phyloP scores from a whole-genome alignment of 176 grass and related monocot species.

The Thinopyrum elongatum region DNA sequence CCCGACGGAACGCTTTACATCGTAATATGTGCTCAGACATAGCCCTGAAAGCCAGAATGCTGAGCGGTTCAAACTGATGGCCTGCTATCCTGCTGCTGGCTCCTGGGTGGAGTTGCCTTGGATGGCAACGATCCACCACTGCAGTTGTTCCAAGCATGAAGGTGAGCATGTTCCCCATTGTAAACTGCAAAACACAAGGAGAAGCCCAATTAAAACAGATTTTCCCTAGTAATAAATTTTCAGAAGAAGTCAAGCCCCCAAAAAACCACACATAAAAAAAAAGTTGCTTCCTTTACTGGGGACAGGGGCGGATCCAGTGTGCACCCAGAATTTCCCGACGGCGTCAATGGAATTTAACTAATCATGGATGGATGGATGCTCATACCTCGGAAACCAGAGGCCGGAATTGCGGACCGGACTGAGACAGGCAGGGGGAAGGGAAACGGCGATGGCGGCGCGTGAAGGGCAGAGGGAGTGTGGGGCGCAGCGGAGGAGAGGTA shows the following conservation, averaged over 20 bases:
- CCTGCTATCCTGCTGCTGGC: neutral
- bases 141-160: neutral
- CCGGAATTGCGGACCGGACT: neutral
- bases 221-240: neutral
- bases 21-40: neutral
- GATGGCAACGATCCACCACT: too few relatives aligned
- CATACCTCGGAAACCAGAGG: neutral
- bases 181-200: neutral
- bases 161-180: neutral
- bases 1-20: neutral
- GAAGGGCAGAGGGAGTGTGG: neutral
- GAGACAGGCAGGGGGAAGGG: neutral
- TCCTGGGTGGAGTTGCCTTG: neutral
- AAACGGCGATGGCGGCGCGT: neutral
- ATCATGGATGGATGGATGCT: neutral
- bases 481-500: neutral
- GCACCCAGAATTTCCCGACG: neutral
- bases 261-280: too few relatives aligned
- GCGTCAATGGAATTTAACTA: neutral
- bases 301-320: neutral
- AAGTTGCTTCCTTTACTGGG: neutral
- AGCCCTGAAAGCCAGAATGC: neutral
- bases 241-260: too few relatives aligned
- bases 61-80: neutral
- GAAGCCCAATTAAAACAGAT: neutral